These are phyloP conservation scores for Discostella stelligera DNA, from an alignment of 352 stramenopile species.

Conservation along the genomic window DNA sequence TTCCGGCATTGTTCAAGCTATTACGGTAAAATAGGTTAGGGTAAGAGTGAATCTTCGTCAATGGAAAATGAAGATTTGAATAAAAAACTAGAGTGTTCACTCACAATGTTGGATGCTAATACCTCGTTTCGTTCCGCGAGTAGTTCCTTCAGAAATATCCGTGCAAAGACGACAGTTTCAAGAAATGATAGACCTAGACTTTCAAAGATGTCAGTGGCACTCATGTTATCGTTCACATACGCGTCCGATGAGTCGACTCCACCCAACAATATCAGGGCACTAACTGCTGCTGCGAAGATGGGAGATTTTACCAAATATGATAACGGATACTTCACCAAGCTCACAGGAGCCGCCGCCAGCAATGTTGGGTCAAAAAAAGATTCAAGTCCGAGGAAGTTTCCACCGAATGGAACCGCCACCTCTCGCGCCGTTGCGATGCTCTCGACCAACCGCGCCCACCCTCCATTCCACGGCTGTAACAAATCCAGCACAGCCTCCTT, in stretches of 20 bases:
- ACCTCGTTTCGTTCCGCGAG: constrained; percentile 67
- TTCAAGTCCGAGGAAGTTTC: constrained; percentile 45
- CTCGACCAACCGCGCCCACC: constrained; percentile 51
- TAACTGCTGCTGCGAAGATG: constrained; percentile 30
- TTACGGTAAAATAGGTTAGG: background rate
- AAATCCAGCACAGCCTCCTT: constrained; percentile 61
- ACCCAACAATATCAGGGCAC: constrained; percentile 32
- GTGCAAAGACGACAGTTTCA: constrained; percentile 63
- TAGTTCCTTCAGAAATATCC: constrained; percentile 62
- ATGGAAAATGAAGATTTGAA: background rate
- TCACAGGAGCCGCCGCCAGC: constrained; percentile 47
- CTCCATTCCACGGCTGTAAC: constrained; percentile 34
- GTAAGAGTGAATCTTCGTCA: background rate
- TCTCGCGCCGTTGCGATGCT: constrained; percentile 40
- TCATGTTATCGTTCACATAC: constrained; percentile 7
- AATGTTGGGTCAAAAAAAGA: constrained; percentile 64
- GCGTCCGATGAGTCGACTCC: constrained; percentile 25
- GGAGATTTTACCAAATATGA: constrained; percentile 59
- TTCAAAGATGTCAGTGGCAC: constrained; percentile 38
- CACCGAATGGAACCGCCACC: constrained; percentile 50
- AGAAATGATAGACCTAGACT: constrained; percentile 48
- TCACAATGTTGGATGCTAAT: constrained; percentile 55
- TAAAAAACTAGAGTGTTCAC: background rate
- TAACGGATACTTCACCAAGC: constrained; percentile 64
- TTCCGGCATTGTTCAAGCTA: constrained; percentile 59